A percentile compares a stretch with the other conserved stretches of the same genome.
These are phyloP conservation scores for Blepharisma japonicum DNA, from an alignment of 73 alveolate genomes.

Conservation along the genomic window DNA sequence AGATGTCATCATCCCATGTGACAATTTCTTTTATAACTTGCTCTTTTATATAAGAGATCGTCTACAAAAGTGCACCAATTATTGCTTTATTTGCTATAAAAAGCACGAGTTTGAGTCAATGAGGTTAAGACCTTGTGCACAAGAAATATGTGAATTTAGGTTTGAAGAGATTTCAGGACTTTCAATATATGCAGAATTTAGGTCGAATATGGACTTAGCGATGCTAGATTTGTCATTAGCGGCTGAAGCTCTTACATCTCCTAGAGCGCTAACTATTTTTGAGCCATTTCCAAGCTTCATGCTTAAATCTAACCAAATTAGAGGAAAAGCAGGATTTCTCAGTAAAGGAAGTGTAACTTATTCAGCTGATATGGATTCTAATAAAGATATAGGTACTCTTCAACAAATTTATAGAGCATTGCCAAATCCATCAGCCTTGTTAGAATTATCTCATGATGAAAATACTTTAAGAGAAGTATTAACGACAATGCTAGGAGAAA, in stretches of 20 bases:
- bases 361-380: slow-evolving; percentile 33
- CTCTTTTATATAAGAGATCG: slow-evolving; percentile 25
- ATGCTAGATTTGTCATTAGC: slow-evolving; percentile 41
- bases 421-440: slow-evolving; percentile 32
- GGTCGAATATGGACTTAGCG: slow-evolving; percentile 33
- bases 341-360: slow-evolving; percentile 21
- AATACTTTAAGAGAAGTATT: not conserved
- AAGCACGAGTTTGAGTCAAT: slow-evolving; percentile 24
- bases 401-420: slow-evolving; percentile 19
- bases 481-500: not conserved
- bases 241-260: slow-evolving; percentile 42
- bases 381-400: slow-evolving; percentile 44
- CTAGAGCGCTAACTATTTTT: slow-evolving; percentile 38
- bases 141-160: slow-evolving; percentile 45
- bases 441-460: slow-evolving; percentile 11
- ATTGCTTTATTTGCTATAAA: slow-evolving; percentile 36
- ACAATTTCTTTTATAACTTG: slow-evolving; percentile 32
- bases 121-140: slow-evolving; percentile 32
- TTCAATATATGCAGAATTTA: slow-evolving; percentile 39
- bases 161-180: slow-evolving; percentile 60
- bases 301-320: slow-evolving; percentile 41
- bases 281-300: slow-evolving; percentile 67
- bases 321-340: slow-evolving; percentile 52
- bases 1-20: slow-evolving; percentile 6
- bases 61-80: slow-evolving; percentile 24